These are phyloP conservation scores for Cryptosporidium ryanae DNA, from an alignment of 169 alveolate species.

Conservation along the genomic window DNA sequence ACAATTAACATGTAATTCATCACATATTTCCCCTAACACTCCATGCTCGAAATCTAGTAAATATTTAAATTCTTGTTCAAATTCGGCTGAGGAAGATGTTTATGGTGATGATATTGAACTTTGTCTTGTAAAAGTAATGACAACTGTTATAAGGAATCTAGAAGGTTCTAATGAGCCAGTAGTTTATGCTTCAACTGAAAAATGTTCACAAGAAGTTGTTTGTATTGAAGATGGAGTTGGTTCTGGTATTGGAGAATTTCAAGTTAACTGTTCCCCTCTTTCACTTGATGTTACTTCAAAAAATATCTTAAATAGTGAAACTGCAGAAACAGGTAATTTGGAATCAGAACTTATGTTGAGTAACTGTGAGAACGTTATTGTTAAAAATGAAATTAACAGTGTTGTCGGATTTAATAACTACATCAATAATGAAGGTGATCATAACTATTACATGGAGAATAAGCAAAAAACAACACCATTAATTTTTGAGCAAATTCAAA, in stretches of 20 bases:
- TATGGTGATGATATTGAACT: slow-evolving; percentile 53
- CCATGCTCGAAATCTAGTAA: slow-evolving; percentile 26
- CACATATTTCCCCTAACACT: slow-evolving; percentile 13
- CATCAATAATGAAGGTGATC: no score
- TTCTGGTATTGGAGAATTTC: neutral
- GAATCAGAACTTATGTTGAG: neutral
- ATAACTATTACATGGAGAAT: no score
- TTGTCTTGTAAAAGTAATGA: slow-evolving; percentile 59
- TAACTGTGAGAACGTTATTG: neutral
- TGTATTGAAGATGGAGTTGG: neutral
- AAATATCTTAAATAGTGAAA: neutral
- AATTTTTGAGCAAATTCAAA: no score
- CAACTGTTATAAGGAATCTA: slow-evolving; percentile 48
- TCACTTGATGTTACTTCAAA: neutral
- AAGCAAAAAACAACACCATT: no score
- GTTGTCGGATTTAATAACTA: neutral
- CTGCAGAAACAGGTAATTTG: neutral
- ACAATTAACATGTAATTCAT: no score
- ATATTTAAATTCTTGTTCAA: slow-evolving; percentile 29
- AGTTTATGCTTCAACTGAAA: slow-evolving; percentile 39
- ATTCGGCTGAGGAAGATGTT: slow-evolving; percentile 32
- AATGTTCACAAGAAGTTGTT: slow-evolving; percentile 33
- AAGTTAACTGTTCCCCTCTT: neutral
- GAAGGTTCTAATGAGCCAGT: slow-evolving; percentile 62
- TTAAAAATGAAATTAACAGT: neutral